Evolutionary conservation across 129 eudicot species (phyloP), one percentile per base, ranked within the genome.

Genomic region (Heracleum sosnowskyi): DNA sequence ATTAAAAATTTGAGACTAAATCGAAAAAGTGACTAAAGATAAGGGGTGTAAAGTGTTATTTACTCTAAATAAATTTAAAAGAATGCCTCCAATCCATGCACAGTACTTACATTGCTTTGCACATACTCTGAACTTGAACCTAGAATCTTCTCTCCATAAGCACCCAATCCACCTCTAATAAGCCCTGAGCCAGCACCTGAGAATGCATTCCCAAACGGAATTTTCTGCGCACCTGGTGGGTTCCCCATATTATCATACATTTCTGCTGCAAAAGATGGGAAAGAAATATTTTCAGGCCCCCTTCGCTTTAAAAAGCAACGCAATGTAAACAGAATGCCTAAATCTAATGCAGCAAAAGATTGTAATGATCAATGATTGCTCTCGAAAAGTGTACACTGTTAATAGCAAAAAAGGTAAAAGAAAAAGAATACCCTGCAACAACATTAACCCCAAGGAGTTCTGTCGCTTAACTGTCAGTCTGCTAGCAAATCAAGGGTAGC

Each of bases 61-160:
- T n/a, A n/a, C n/a, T n/a, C n/a, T n/a, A n/a, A n/a, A n/a, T 31
- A 16, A 12, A 69, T 66, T 35, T 8, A 45, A 66, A 11, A 11
- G 5, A 64, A 3, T 11, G 40, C 7, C 33, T 31, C n/a, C 18
- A 40, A 41, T 8, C 15, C 45, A 2, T n/a, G 51, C 45, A 40
- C 15, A 74, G 79, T 63, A 82, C 93, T 86, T 86, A 86, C 93
- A 83, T 89, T 89, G 83, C 89, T 89, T 57, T 89, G 91, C 60
- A 89, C 93, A 33, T 89, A 89, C 79, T 89, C 93, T 17, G 93
- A 89, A 81, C 91, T 83, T 45, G 91, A 89, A 75, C 93, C 93
- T 73, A 89, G 76, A 28, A 89, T 89, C 79, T 86, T 89, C 89
- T 89, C 93, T 77, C 93, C 93, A 77, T 89, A 87, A 16, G 93